These are phyloP conservation scores for Diutina mesorugosa DNA, from an alignment of 1,139 yeast genomes.

Conservation along the genomic window DNA sequence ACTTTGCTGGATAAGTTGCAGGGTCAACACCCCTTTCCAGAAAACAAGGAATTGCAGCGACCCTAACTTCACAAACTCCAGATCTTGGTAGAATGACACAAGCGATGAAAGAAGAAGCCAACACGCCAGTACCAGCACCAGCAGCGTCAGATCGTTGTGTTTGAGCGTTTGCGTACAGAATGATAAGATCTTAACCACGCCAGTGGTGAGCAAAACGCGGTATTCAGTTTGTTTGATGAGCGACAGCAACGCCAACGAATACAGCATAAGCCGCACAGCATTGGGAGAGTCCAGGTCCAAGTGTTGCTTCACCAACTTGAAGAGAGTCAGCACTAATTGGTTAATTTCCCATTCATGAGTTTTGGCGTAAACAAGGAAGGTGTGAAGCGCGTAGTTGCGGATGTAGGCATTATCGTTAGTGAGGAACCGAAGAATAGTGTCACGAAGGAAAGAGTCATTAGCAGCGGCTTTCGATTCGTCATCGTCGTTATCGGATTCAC, in stretches of 20 bases:
- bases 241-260: conserved; percentile 25
- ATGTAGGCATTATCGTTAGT: conserved; percentile 22
- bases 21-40: conserved; percentile 73
- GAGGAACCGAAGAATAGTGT: conserved; percentile 19
- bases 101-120: conserved; percentile 69
- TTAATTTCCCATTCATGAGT: conserved; percentile 25
- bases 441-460: conserved; percentile 11
- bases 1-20: conserved; percentile 11
- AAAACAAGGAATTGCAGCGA: conserved; percentile 63
- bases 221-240: conserved; percentile 26
- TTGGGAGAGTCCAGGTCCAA: conserved; percentile 7
- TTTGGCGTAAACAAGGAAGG: conserved; percentile 20
- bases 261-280: conserved; percentile 17
- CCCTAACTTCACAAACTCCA: conserved; percentile 52
- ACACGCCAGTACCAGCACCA: conserved; percentile 10
- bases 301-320: conserved; percentile 17
- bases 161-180: conserved; percentile 36
- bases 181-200: conserved; percentile 29
- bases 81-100: conserved; percentile 52
- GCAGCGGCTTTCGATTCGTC: conserved; percentile 5
- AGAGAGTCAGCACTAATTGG: conserved; percentile 20
- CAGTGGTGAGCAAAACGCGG: conserved; percentile 25
- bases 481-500: conserved; percentile 4
- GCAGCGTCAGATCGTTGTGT: conserved; percentile 12
- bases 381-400: conserved; percentile 21